Conservation (phyloP, 2,329 filamentous ascomycete genomes). For the Chalara sp. region DNA sequence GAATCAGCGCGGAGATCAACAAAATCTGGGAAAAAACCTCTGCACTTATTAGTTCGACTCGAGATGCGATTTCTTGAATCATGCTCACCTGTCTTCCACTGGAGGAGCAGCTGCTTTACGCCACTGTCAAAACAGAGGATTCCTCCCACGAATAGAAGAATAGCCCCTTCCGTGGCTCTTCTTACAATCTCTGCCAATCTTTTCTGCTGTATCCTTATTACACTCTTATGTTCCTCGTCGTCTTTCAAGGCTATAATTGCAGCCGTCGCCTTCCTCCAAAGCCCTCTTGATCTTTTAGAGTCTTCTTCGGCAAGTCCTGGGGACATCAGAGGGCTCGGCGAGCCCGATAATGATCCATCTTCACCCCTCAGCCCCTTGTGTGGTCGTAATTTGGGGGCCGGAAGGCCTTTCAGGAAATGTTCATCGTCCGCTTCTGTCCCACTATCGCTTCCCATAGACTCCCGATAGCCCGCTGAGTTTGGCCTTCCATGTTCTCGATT, state of each 20-base stretch:
- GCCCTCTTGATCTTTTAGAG: constrained; percentile 4
- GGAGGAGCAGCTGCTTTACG: constrained; percentile 37
- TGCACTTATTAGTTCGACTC: constrained; percentile 16
- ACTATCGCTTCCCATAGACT: constrained; percentile 67
- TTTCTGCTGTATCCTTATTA: constrained; percentile 31
- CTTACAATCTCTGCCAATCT: constrained; percentile 44
- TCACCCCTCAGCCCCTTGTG: constrained; percentile 71
- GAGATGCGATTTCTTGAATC: not conserved
- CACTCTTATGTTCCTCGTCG: constrained; percentile 16
- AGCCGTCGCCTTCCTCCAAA: constrained; percentile 3
- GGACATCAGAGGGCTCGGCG: constrained; percentile 48
- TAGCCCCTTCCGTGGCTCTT: constrained; percentile 43
- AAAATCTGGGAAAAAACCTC: constrained; percentile 23
- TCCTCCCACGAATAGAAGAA: constrained; percentile 42
- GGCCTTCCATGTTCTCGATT: constrained; percentile 13
- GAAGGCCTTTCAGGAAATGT: constrained; percentile 76
- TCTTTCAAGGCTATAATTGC: constrained; percentile 6
- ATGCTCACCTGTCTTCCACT: constrained; percentile 43
- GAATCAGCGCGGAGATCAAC: constrained; percentile 33
- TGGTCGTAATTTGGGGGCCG: constrained; percentile 64
- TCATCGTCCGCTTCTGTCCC: constrained; percentile 96
- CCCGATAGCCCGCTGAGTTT: constrained; percentile 17
- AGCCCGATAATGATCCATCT: constrained; percentile 46
- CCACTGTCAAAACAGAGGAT: constrained; percentile 38
- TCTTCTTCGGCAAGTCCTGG: constrained; percentile 38